A percentile compares a stretch with the other conserved stretches of the same genome.
Conservation (phyloP, 163 green algal genomes). For the Scenedesmus sp. region DNA sequence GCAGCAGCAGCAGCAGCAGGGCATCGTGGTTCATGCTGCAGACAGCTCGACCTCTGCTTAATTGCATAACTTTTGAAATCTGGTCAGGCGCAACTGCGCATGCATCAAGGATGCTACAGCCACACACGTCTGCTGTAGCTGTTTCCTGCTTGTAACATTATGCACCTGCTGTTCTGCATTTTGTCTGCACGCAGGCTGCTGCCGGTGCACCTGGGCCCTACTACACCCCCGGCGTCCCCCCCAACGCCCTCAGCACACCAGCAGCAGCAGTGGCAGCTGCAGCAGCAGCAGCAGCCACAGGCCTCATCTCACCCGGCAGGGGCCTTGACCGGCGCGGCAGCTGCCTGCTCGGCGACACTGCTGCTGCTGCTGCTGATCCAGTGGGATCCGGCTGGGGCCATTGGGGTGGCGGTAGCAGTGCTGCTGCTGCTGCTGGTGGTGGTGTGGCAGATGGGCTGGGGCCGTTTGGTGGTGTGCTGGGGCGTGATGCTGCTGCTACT, state of each 20-base stretch:
- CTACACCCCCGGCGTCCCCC: not conserved
- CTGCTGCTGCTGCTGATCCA: constrained; percentile 10
- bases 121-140: not conserved
- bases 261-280: constrained; percentile 31
- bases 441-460: not conserved
- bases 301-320: not conserved
- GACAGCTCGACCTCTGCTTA: too few species aligned
- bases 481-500: constrained; percentile 28
- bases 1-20: too few species aligned
- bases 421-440: not conserved
- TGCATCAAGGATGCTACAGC: too few species aligned
- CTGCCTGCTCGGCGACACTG: not conserved
- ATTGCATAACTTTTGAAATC: too few species aligned
- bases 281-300: constrained; percentile 13
- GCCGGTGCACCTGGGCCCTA: not conserved
- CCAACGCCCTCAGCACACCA: not conserved
- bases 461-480: not conserved
- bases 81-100: too few species aligned
- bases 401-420: not conserved
- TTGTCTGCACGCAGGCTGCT: not conserved
- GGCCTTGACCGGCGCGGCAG: not conserved
- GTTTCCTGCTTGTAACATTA: not conserved
- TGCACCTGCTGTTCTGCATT: not conserved
- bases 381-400: constrained; percentile 26
- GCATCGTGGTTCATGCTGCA: too few species aligned